Evolutionary conservation across 2,329 filamentous ascomycete species (phyloP), one percentile per base, ranked within the genome.

Genomic region (Ustulina deusta): DNA sequence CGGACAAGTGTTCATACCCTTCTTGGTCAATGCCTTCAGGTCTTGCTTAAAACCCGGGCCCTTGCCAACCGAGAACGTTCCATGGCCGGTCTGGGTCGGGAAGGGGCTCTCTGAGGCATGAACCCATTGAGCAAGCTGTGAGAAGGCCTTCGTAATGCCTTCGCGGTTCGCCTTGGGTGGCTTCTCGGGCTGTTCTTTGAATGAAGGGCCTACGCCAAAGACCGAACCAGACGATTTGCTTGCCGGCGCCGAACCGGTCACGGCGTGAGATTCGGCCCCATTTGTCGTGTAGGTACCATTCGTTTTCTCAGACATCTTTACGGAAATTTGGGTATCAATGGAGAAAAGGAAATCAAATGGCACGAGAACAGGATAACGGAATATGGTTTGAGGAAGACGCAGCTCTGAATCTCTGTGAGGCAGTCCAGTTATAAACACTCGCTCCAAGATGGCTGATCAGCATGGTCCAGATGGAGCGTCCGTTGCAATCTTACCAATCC

Each of bases 61-160:
- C 71, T 82, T 81, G n/a, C 81, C 80, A 1, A 82, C 77, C 7
- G 76, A 74, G 64, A 89, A 91, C 2, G 85, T 84, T n/a, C 89
- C 89, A 74, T 90, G 85, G 29, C 89, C 89, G 61, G 83, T 85
- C 73, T 91, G 84, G 1, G 82, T 88, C 0, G 91, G 90, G 36
- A 91, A 79, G 10, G 91, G 90, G n/a, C 87, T 81, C 65, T 83
- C 83, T 1, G 89, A 87, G 4, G 87, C 85, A 61, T 80, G 73
- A 42, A 81, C 73, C 20, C 81, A 66, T 51, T 81, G 79, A 2
- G 72, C 75, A 63, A 80, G 77, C 49, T 77, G 75, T 29, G 73
- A 66, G 55, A 82, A 79, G 2, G 79, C 76, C 13, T 76, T 72
- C 2, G 72, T 72, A 38, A 82, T 74, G 4, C 80, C 80, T 48